Conservation (phyloP, 805 yeast species). For the Jamesozyma gamospora region DNA sequence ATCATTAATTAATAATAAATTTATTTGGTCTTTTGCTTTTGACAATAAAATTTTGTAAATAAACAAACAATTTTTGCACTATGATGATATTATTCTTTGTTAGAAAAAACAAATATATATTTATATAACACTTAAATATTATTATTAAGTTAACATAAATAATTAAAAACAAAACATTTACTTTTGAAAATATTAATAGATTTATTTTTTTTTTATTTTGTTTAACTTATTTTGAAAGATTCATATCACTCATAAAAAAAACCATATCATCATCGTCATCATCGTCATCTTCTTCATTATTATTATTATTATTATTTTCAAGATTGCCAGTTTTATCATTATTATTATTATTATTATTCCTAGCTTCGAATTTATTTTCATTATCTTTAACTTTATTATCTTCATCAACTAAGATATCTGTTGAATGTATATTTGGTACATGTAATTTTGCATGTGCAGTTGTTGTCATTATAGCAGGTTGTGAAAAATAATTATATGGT, state of each 20-base stretch:
- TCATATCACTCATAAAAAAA: conserved; percentile 71
- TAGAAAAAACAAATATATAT: no score
- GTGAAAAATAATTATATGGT: conserved; percentile 20
- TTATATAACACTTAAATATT: no score
- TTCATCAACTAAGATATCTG: conserved; percentile 10
- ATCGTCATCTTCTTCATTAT: conserved; percentile 18
- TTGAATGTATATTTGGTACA: conserved; percentile 18
- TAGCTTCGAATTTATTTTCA: background rate
- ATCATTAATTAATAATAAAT: no score
- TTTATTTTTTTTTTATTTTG: no score
- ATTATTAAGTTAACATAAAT: no score
- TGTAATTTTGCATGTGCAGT: conserved; percentile 29
- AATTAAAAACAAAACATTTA: no score
- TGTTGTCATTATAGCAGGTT: conserved; percentile 24
- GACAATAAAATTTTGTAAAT: no score
- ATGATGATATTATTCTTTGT: no score
- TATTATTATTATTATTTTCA: background rate
- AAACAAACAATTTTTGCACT: no score
- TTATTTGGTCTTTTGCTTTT: no score
- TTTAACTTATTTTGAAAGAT: conserved; percentile 27
- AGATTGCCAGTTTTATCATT: background rate
- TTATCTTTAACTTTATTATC: background rate
- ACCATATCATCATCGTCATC: conserved; percentile 53
- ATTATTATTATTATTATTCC: background rate
- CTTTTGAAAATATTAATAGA: no score